Percentiles rank a stretch among this genome's conserved stretches.
These are phyloP conservation scores for Polygonum aviculare DNA, from an alignment of 148 eudicot species.

Conservation along the genomic window DNA sequence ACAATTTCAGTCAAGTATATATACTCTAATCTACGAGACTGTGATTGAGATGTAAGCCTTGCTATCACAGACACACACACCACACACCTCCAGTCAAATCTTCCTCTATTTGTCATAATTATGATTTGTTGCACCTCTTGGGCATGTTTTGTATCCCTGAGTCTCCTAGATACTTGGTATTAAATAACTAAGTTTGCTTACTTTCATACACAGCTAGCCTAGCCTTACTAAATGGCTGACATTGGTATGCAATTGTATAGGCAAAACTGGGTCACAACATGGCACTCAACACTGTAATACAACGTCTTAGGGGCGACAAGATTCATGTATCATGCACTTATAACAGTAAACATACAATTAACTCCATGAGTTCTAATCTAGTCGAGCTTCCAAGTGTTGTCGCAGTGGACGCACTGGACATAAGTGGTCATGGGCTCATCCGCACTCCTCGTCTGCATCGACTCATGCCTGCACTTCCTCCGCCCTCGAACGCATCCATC, in stretches of 20 bases:
- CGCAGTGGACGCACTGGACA: conserved; percentile 62
- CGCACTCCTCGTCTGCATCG: conserved; percentile 65
- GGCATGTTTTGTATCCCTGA: background rate
- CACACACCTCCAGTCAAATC: too few relatives aligned
- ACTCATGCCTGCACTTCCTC: conserved; percentile 50
- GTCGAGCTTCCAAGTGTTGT: conserved; percentile 56
- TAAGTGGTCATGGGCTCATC: conserved; percentile 75
- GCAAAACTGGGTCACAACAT: background rate
- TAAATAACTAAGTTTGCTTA: background rate
- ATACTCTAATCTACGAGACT: too few relatives aligned
- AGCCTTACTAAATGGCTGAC: too few relatives aligned
- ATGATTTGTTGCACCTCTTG: background rate
- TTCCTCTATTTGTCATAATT: too few relatives aligned
- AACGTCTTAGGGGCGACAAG: conserved; percentile 9
- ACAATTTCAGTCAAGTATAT: too few relatives aligned
- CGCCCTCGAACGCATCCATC: conserved; percentile 52
- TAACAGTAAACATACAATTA: too few relatives aligned
- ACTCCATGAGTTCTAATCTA: too few relatives aligned
- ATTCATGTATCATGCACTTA: background rate
- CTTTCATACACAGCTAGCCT: background rate
- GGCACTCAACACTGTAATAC: background rate
- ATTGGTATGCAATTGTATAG: background rate
- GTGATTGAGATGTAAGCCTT: too few relatives aligned
- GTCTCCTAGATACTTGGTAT: conserved; percentile 1
- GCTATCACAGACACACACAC: too few relatives aligned